Percentiles rank a stretch among this genome's conserved stretches.
Evolutionary conservation across 2,329 filamentous ascomycete species (phyloP).

Genomic region (Elsinoe perseae): DNA sequence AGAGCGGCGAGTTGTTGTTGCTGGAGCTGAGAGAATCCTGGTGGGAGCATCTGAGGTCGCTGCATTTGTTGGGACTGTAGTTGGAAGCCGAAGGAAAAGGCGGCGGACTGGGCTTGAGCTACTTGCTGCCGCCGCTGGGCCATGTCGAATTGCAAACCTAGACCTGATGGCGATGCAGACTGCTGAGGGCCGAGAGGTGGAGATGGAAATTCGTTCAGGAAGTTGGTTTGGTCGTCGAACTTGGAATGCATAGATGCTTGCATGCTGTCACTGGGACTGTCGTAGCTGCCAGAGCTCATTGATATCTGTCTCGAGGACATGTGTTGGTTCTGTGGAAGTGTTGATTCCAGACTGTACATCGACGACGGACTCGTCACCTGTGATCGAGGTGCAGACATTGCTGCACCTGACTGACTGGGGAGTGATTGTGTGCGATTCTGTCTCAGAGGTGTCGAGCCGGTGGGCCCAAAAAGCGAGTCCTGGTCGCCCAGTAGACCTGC

Average conservation of each 20-base stretch:
- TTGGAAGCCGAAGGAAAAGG: conserved; percentile 23
- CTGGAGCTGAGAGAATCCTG: conserved; percentile 16
- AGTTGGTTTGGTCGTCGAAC: neutral
- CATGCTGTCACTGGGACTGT: conserved; percentile 10
- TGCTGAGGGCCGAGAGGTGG: neutral
- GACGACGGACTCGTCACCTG: neutral
- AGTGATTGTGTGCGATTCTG: conserved; percentile 7
- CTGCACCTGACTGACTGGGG: neutral
- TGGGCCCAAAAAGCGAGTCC: neutral
- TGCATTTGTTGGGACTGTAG: conserved; percentile 29
- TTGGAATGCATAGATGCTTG: conserved; percentile 2
- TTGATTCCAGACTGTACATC: conserved; percentile 5
- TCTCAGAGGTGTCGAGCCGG: conserved; percentile 1
- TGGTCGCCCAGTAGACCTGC: conserved; percentile 10
- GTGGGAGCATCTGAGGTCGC: conserved; percentile 19
- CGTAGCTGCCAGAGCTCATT: conserved; percentile 3
- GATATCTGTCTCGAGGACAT: conserved; percentile 4
- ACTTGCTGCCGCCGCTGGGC: conserved; percentile 18
- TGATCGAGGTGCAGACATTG: conserved; percentile 3
- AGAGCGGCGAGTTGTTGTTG: conserved; percentile 16
- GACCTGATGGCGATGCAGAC: neutral
- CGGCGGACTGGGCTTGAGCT: conserved; percentile 24
- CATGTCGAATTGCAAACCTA: conserved; percentile 7
- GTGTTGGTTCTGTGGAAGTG: neutral
- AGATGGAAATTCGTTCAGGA: neutral